Evolutionary conservation across 1,284 basidiomycete species (phyloP), one percentile per base, ranked within the genome.

Genomic region (Marasmius tenuissimus): DNA sequence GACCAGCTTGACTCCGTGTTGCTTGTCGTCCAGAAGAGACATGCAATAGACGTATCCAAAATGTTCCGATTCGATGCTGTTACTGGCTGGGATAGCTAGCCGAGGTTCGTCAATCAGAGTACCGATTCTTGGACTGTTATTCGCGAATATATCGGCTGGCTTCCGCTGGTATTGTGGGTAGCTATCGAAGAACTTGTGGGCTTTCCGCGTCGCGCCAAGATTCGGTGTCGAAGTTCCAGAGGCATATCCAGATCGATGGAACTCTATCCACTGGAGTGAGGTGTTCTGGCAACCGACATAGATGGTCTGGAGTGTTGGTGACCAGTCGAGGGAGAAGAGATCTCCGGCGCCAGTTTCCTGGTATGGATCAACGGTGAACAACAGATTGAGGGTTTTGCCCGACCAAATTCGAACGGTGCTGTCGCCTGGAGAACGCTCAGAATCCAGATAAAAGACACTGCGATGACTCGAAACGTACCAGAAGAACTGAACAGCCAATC

Each of bases 11-110:
- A 82, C 75, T 20, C 70, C 73, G 7, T 76, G 77, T 22, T 80
- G 78, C 1, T 70, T 66, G 45, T 69, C 71, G 35, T 72, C 82
- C 8, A 90, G 71, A 39, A 90, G 76, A 0, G 85, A 78, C 81
- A 98, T 88, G 66, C 92, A 94, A 72, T 98, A 98, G 14, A 98
- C 85, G 72, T 98, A 98, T 10, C 96, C 96, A 73, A 88, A 95
- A 73, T 98, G 96, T 1, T 96, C 96, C 2, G 92, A 92, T 66
- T 92, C 88, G 38, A 94, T 80, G 18, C 93, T 88, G 66, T 92
- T 91, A 58, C 79, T 78, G 11, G 84, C 78, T 4, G 87, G 84
- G 33, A 96, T 86, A 60, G 84, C 79, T 18, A 91, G 70, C 14
- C 73, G 67, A 6, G 70, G 69, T 8, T 68, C 54, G 22, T 53